Evolutionary conservation across 2,329 filamentous ascomycete genomes (phyloP).

Genomic region (Fusarium sp.): DNA sequence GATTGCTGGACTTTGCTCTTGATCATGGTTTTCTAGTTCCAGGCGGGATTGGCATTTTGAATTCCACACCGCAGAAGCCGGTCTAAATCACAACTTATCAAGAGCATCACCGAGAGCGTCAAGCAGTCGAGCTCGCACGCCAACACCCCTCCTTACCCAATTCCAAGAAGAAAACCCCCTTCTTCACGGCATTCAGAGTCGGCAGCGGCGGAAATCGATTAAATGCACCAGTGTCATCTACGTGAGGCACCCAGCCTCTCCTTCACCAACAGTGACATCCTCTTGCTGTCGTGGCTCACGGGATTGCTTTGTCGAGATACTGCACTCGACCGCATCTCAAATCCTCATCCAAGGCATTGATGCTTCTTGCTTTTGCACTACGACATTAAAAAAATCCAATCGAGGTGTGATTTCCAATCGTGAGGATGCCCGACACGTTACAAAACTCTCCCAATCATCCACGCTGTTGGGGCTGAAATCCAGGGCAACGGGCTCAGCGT

Average conservation of each 20-base stretch:
- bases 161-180: not conserved
- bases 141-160: not conserved
- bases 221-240: not conserved
- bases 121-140: not conserved
- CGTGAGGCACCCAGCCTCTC: not conserved
- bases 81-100: not conserved
- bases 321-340: not conserved
- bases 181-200: not conserved
- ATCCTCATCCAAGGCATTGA: not conserved
- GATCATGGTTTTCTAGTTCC: not conserved
- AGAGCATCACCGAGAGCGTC: not conserved
- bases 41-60: not conserved
- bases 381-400: not conserved
- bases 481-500: not conserved
- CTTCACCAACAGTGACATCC: not conserved
- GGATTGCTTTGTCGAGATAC: not conserved
- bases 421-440: not conserved
- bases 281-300: not conserved
- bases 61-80: not conserved
- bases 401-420: not conserved
- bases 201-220: not conserved
- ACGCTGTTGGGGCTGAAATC: conserved; percentile 13
- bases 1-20: not conserved
- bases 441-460: not conserved
- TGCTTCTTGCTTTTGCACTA: not conserved